A percentile compares a stretch with the other conserved stretches of the same genome.
Evolutionary conservation across 345 rosid genomes (phyloP).

Genomic region (Eucalyptus cloeziana): DNA sequence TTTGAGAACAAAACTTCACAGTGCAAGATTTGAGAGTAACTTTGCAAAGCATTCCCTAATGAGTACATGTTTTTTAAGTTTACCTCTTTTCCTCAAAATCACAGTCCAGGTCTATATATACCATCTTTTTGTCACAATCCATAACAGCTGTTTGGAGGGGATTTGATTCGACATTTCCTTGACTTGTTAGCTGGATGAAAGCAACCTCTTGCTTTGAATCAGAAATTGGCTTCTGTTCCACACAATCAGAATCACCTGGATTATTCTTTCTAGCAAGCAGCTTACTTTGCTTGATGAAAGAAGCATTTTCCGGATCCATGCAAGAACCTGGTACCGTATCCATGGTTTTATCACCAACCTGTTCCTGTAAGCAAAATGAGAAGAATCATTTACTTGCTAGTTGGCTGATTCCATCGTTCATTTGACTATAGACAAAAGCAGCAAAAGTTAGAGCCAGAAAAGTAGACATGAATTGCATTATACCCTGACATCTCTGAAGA

Average conservation of each 20-base stretch:
- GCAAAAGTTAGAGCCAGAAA: neutral
- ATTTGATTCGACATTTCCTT: conserved; percentile 14
- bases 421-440: neutral
- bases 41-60: neutral
- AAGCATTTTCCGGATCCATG: conserved; percentile 4
- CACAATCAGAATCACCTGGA: conserved; percentile 13
- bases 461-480: neutral
- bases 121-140: conserved; percentile 14
- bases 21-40: neutral
- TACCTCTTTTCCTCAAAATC: conserved; percentile 43
- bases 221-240: conserved; percentile 5
- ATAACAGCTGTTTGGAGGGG: conserved; percentile 13
- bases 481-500: conserved; percentile 81
- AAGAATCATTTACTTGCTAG: neutral
- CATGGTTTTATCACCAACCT: conserved; percentile 20
- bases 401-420: neutral
- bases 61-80: neutral
- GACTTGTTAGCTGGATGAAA: conserved; percentile 10
- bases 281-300: conserved; percentile 7
- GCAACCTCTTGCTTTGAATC: conserved; percentile 6
- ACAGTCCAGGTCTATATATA: conserved; percentile 43
- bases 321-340: conserved; percentile 6
- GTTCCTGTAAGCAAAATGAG: conserved; percentile 36
- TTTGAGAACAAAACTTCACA: neutral
- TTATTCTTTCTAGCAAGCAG: conserved; percentile 12